phyloP scores from a whole-genome alignment of 2,329 filamentous ascomycete species.

The Xylaria sp. region DNA sequence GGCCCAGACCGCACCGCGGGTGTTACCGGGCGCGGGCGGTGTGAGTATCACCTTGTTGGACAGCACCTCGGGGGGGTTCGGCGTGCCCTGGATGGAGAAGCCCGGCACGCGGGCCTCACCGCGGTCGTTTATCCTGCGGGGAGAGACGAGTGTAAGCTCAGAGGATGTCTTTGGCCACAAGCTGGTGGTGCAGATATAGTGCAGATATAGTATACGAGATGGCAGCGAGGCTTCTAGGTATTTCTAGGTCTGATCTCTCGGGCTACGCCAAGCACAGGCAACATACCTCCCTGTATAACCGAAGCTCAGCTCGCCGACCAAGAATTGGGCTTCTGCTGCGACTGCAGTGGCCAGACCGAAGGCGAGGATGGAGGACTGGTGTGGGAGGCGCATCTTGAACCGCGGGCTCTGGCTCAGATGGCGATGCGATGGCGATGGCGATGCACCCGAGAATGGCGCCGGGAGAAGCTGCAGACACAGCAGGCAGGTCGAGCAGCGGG shows the following conservation, averaged over 20 bases:
- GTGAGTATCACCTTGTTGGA: slow-evolving; percentile 94
- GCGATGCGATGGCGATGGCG: slow-evolving; percentile 1
- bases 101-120: slow-evolving; percentile 57
- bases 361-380: slow-evolving; percentile 44
- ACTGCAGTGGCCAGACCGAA: slow-evolving; percentile 51
- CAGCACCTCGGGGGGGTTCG: slow-evolving; percentile 65
- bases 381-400: slow-evolving; percentile 51
- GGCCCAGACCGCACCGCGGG: slow-evolving; percentile 83
- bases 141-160: slow-evolving; percentile 9
- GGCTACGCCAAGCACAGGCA: too few species aligned
- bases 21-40: slow-evolving; percentile 83
- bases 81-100: slow-evolving; percentile 61
- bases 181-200: too few species aligned
- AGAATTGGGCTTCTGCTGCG: slow-evolving; percentile 64
- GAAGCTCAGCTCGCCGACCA: slow-evolving; percentile 78
- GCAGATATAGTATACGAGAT: too few species aligned
- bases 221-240: too few species aligned
- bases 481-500: slow-evolving; percentile 20
- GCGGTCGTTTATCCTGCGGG: slow-evolving; percentile 67
- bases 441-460: slow-evolving; percentile 1
- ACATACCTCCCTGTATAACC: slow-evolving; percentile 70
- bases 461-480: slow-evolving; percentile 17
- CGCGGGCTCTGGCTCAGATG: slow-evolving; percentile 18
- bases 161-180: not conserved
- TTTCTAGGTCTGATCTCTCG: too few species aligned